A percentile compares a stretch with the other conserved stretches of the same genome.
Conservation (phyloP, 495 filamentous ascomycete species). For the Hypoxylon trugodes region DNA sequence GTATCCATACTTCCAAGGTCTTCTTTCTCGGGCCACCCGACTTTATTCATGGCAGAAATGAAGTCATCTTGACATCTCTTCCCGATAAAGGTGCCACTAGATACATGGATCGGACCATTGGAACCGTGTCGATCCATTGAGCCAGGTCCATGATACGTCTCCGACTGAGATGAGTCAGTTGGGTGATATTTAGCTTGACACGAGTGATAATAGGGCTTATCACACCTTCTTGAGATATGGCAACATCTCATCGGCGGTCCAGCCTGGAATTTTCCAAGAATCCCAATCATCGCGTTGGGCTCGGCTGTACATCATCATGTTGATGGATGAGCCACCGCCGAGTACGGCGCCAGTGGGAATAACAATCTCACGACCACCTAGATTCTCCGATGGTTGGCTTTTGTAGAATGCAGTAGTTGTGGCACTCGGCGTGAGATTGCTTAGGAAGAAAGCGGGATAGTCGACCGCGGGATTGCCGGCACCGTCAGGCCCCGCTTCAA, state of each 20-base stretch:
- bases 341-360: not conserved
- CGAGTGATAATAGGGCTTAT: not conserved
- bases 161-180: slow-evolving; percentile 39
- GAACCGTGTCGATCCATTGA: slow-evolving; percentile 49
- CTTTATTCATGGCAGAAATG: slow-evolving; percentile 46
- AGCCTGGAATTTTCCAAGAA: slow-evolving; percentile 47
- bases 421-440: not conserved
- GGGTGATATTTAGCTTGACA: slow-evolving; percentile 6
- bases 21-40: slow-evolving; percentile 30
- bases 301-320: slow-evolving; percentile 4
- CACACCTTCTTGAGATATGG: slow-evolving; percentile 60
- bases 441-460: slow-evolving; percentile 34
- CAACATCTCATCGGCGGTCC: slow-evolving; percentile 58
- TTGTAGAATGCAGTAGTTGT: not conserved
- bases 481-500: slow-evolving; percentile 46
- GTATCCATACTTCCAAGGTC: slow-evolving; percentile 35
- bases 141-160: slow-evolving; percentile 54
- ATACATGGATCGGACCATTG: slow-evolving; percentile 58
- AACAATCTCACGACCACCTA: not conserved
- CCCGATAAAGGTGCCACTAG: slow-evolving; percentile 45
- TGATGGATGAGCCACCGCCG: slow-evolving; percentile 10
- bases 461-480: slow-evolving; percentile 25
- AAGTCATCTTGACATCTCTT: slow-evolving; percentile 45
- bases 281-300: slow-evolving; percentile 1
- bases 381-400: not conserved